Evolutionary conservation across 495 filamentous ascomycete genomes (phyloP).

Genomic region (Corynascus novoguineensis): DNA sequence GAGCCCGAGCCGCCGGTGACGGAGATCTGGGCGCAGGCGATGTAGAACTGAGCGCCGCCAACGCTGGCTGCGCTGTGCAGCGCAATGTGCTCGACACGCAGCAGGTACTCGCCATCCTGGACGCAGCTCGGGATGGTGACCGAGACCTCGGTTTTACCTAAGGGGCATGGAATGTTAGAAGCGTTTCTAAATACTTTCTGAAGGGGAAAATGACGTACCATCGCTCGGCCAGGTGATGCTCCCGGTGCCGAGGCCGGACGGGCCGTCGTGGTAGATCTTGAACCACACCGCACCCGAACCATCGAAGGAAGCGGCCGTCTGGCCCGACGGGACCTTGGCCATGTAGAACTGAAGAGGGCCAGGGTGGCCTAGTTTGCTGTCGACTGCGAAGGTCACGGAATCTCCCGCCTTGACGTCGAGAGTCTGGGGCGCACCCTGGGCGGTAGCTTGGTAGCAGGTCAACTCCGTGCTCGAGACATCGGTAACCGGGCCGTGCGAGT

Average conservation of each 20-base stretch:
- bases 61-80: conserved; percentile 41
- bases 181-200: not conserved
- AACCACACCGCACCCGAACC: conserved; percentile 50
- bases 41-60: conserved; percentile 51
- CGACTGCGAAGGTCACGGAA: conserved; percentile 41
- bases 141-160: conserved; percentile 31
- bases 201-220: conserved; percentile 24
- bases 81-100: conserved; percentile 54
- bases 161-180: not conserved
- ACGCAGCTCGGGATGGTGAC: conserved; percentile 45
- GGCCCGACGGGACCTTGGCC: conserved; percentile 44
- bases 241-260: conserved; percentile 29
- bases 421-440: conserved; percentile 25
- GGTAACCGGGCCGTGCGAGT: conserved; percentile 34
- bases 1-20: conserved; percentile 38
- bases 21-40: conserved; percentile 43
- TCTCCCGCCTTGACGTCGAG: conserved; percentile 40
- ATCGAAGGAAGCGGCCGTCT: conserved; percentile 43
- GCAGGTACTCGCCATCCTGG: conserved; percentile 53
- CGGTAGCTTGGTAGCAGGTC: conserved; percentile 35
- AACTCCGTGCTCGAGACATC: conserved; percentile 39
- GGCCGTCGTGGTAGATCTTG: conserved; percentile 48
- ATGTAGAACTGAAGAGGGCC: conserved; percentile 44
- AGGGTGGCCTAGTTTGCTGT: conserved; percentile 39
- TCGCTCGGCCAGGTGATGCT: conserved; percentile 41